Evolutionary conservation across 306 rosid genomes (phyloP).

Genomic region (Lithocarpus polystachyus): DNA sequence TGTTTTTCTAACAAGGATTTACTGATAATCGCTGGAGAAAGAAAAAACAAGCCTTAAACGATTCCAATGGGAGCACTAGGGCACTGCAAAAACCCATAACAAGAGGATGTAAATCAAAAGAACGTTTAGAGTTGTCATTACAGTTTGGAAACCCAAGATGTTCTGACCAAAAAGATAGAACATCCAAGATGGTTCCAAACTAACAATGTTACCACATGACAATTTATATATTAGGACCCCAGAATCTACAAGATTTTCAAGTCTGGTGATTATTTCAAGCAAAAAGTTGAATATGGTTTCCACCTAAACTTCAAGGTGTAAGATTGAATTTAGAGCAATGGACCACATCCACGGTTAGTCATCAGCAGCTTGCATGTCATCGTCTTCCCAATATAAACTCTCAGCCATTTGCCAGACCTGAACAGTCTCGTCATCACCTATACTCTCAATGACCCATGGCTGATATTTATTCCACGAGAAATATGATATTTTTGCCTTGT

Average conservation of each 20-base stretch:
- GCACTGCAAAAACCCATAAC: not conserved
- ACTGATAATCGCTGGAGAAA: too few relatives aligned
- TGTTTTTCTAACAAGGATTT: too few relatives aligned
- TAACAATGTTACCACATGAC: not conserved
- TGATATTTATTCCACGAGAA: conserved; percentile 76
- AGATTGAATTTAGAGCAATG: not conserved
- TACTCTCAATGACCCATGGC: conserved; percentile 85
- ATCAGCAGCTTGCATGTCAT: conserved; percentile 21
- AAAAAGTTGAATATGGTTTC: not conserved
- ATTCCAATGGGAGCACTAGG: not conserved
- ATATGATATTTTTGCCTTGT: conserved; percentile 88
- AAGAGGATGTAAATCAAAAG: not conserved
- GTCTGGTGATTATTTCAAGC: not conserved
- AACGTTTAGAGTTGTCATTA: not conserved
- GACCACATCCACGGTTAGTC: not conserved
- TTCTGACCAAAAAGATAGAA: too few relatives aligned
- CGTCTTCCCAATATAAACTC: conserved; percentile 50
- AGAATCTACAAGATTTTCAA: not conserved
- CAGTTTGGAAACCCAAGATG: too few relatives aligned
- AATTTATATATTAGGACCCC: not conserved
- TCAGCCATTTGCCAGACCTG: conserved; percentile 92
- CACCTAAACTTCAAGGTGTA: not conserved
- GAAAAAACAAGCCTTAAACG: too few relatives aligned
- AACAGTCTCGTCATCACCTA: conserved; percentile 78
- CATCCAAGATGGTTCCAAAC: too few relatives aligned